Conservation (phyloP, 768 basidiomycete species). For the Tephrocybe sp. region DNA sequence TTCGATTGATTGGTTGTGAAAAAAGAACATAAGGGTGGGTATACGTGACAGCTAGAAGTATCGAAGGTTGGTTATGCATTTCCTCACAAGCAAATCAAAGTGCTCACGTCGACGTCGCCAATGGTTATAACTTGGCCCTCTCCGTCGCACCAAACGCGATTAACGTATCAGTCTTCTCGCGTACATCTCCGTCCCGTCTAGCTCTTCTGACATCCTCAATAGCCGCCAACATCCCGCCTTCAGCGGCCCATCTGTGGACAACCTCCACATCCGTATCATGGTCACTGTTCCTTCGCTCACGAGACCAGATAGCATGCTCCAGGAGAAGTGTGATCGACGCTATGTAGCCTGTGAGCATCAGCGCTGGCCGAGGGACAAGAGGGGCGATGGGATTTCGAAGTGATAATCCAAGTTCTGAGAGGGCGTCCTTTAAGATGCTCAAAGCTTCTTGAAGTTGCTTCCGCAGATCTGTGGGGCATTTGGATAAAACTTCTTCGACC, state of each 20-base stretch:
- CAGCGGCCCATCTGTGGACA: constrained; percentile 47
- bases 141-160: constrained; percentile 37
- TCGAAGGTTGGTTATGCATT: no score
- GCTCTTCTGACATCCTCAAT: constrained; percentile 33
- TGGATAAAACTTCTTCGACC: constrained; percentile 43
- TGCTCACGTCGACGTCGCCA: no score
- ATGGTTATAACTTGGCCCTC: constrained; percentile 23
- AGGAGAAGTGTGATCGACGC: constrained; percentile 58
- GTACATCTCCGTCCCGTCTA: constrained; percentile 20
- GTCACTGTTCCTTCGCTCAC: constrained; percentile 25
- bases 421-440: constrained; percentile 33
- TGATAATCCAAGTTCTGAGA: constrained; percentile 38
- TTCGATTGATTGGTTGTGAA: no score
- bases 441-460: constrained; percentile 28
- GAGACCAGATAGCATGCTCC: constrained; percentile 70
- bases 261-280: constrained; percentile 48
- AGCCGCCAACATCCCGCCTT: constrained; percentile 44
- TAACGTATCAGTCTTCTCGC: constrained; percentile 25
- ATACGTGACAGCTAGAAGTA: no score
- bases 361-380: constrained; percentile 53
- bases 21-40: no score
- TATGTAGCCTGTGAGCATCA: constrained; percentile 57
- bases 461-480: constrained; percentile 37
- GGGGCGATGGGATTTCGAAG: constrained; percentile 44
- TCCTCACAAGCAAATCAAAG: no score